Evolutionary conservation across 305 asterid genomes (phyloP).

Genomic region (Nicotiana rustica): DNA sequence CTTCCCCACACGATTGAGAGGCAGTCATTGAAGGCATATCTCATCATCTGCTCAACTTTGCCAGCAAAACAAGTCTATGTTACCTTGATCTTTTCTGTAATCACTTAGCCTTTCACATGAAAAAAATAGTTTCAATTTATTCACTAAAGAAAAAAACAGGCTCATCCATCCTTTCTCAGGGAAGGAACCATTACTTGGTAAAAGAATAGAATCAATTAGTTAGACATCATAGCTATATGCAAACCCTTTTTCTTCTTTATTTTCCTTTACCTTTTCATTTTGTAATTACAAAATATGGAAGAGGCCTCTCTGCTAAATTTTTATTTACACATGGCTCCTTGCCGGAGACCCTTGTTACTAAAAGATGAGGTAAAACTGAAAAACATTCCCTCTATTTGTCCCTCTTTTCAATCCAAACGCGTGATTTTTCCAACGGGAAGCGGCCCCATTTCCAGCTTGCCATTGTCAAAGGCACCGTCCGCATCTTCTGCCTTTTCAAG

Average conservation of each 20-base stretch:
- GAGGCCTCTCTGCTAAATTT: neutral
- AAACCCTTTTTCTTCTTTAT: neutral
- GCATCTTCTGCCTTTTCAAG: slow-evolving; percentile 35
- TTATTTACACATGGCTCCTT: slow-evolving; percentile 16
- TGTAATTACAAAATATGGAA: neutral
- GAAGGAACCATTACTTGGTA: neutral
- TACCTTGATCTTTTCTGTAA: too few species aligned
- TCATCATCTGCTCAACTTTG: neutral
- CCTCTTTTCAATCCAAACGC: neutral
- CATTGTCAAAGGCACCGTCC: neutral
- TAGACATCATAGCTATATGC: neutral
- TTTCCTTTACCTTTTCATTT: neutral
- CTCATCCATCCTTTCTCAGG: neutral
- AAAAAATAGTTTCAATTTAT: neutral
- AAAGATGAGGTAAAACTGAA: neutral
- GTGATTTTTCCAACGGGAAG: slow-evolving; percentile 54
- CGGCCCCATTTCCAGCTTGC: slow-evolving; percentile 51
- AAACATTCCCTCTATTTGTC: neutral
- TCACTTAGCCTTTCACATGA: neutral
- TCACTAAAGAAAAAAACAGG: neutral
- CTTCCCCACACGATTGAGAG: too few species aligned
- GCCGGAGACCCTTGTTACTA: neutral
- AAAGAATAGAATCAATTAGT: neutral
- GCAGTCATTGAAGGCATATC: neutral
- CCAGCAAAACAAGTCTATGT: neutral